Conservation (phyloP, 306 rosid species). For the Sindora glabra region DNA sequence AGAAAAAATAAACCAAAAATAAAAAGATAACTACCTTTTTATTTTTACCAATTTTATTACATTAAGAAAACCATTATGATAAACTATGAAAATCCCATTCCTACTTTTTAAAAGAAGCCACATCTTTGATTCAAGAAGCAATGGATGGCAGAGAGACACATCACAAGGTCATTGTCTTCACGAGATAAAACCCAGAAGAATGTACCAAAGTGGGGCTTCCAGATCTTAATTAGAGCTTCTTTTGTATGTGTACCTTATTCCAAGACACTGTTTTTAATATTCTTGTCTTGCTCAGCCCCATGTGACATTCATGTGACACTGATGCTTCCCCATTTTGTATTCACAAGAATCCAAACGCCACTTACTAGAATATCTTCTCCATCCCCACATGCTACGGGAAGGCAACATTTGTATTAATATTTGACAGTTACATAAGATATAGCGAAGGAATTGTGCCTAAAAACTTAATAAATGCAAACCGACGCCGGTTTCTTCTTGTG, state of each 20-base stretch:
- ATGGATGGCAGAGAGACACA: no score
- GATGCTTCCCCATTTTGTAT: conserved; percentile 21
- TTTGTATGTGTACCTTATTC: no score
- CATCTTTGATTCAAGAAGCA: no score
- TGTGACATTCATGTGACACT: conserved; percentile 49
- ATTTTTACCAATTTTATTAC: no score
- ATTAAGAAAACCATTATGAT: no score
- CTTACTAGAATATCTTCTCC: conserved; percentile 23
- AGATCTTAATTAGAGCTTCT: neutral
- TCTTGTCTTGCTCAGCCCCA: neutral
- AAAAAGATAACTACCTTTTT: no score
- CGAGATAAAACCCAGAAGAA: conserved; percentile 14
- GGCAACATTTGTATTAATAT: neutral
- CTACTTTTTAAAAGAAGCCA: no score
- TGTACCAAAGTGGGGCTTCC: neutral
- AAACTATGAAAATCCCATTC: no score
- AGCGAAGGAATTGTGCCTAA: neutral
- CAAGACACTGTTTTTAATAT: neutral
- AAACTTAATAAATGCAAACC: no score
- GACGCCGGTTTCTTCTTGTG: no score
- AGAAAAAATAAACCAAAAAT: no score
- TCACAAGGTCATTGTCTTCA: no score
- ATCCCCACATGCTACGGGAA: conserved; percentile 23
- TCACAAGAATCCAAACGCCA: conserved; percentile 14
- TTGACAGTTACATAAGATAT: neutral